Evolutionary conservation across 2,329 filamentous ascomycete species (phyloP).

Genomic region (Sarocladiaceae sp.): DNA sequence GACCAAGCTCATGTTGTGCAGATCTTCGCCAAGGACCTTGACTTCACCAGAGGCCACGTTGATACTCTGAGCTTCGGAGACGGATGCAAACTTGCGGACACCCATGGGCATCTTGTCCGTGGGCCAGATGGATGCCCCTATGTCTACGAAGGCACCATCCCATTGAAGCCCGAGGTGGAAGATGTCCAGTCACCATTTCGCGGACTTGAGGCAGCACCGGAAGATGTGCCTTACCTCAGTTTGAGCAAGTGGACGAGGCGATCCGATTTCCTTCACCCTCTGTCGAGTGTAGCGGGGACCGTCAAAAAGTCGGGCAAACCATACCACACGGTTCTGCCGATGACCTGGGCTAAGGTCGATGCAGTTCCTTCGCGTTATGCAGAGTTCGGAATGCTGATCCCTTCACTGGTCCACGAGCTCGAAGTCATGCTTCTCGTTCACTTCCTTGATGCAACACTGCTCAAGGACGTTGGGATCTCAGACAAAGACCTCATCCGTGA

Average conservation of each 20-base stretch:
- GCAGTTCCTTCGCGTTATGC: conserved; percentile 35
- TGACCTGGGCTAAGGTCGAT: conserved; percentile 43
- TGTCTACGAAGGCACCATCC: conserved; percentile 33
- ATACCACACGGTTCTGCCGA: conserved; percentile 39
- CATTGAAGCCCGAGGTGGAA: conserved; percentile 35
- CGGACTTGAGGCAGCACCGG: conserved; percentile 31
- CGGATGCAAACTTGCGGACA: conserved; percentile 15
- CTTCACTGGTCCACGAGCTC: conserved; percentile 65
- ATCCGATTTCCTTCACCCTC: conserved; percentile 51
- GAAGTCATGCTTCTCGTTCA: conserved; percentile 59
- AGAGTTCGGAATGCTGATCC: conserved; percentile 57
- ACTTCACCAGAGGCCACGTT: conserved; percentile 25
- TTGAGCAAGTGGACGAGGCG: conserved; percentile 46
- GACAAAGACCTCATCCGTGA: conserved; percentile 52
- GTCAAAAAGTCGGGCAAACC: conserved; percentile 29
- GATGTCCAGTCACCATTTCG: conserved; percentile 31
- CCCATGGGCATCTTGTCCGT: conserved; percentile 32
- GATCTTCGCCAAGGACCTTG: conserved; percentile 22
- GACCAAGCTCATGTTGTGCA: conserved; percentile 37
- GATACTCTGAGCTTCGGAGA: conserved; percentile 21
- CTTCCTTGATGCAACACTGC: conserved; percentile 38
- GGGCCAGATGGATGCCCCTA: conserved; percentile 29
- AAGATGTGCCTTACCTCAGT: conserved; percentile 42
- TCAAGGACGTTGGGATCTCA: conserved; percentile 40
- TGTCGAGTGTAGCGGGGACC: conserved; percentile 9